Conservation (phyloP, 495 filamentous ascomycete genomes). For the Oidiodendron maius region DNA sequence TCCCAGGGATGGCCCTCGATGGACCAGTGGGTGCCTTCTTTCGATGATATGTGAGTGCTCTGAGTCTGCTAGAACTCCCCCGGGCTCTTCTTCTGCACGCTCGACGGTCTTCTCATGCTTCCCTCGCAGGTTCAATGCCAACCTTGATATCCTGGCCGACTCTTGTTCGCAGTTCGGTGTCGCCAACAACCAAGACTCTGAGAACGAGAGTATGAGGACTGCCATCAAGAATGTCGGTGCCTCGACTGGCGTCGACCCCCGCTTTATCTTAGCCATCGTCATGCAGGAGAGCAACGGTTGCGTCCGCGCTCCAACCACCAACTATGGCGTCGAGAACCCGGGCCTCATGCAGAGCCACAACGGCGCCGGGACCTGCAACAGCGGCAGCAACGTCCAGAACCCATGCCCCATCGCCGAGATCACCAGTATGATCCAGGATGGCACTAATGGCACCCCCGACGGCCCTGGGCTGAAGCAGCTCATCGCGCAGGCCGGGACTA, state of each 20-base stretch:
- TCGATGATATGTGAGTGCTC: conserved; percentile 24
- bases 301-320: conserved; percentile 40
- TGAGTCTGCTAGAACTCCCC: too few species aligned
- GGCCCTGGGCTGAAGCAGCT: conserved; percentile 1
- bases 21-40: conserved; percentile 16
- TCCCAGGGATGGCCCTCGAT: conserved; percentile 22
- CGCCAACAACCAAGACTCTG: conserved; percentile 17
- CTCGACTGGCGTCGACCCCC: conserved; percentile 34
- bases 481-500: conserved; percentile 26
- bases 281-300: conserved; percentile 57
- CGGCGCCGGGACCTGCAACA: conserved; percentile 42
- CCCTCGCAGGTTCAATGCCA: conserved; percentile 32
- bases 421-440: neutral
- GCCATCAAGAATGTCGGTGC: conserved; percentile 34
- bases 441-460: neutral
- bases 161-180: conserved; percentile 38
- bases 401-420: conserved; percentile 4
- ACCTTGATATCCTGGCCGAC: conserved; percentile 31
- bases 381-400: conserved; percentile 45
- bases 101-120: neutral
- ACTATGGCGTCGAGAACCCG: conserved; percentile 41
- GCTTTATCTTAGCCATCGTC: conserved; percentile 37
- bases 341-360: conserved; percentile 50
- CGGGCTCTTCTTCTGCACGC: neutral
- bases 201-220: conserved; percentile 33